phyloP scores from a whole-genome alignment of 805 yeast genomes.

The Myxozyma sirexii region DNA sequence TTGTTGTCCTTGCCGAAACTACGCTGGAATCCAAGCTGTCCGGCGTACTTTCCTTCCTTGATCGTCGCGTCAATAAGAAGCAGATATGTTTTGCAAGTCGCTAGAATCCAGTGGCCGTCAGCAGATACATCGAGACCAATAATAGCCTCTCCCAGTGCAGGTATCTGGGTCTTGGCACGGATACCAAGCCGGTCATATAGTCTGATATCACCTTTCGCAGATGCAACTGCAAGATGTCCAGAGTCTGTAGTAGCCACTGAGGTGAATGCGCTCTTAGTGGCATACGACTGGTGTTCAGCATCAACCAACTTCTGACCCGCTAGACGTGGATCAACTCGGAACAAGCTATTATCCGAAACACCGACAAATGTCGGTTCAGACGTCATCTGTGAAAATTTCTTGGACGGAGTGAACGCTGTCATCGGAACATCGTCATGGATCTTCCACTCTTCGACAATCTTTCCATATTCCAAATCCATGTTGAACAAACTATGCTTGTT shows the following conservation, averaged over 20 bases:
- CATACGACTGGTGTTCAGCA: constrained; percentile 56
- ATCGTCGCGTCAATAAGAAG: constrained; percentile 69
- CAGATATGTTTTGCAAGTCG: constrained; percentile 74
- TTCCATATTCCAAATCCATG: constrained; percentile 79
- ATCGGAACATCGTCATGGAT: constrained; percentile 52
- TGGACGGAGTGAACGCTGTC: constrained; percentile 67
- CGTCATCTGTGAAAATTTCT: constrained; percentile 73
- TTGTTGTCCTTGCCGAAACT: constrained; percentile 65
- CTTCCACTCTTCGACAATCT: constrained; percentile 85
- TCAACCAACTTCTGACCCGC: constrained; percentile 61
- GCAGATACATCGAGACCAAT: constrained; percentile 69
- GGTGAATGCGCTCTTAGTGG: constrained; percentile 57
- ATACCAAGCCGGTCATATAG: constrained; percentile 72
- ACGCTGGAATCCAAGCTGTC: constrained; percentile 63
- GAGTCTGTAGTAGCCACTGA: constrained; percentile 69
- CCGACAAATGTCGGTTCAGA: constrained; percentile 77
- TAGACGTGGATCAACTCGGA: constrained; percentile 80
- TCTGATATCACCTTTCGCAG: constrained; percentile 73
- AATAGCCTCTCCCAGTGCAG: constrained; percentile 79
- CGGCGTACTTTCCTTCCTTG: constrained; percentile 62
- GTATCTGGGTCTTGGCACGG: constrained; percentile 75
- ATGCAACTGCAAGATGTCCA: constrained; percentile 78
- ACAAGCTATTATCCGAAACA: constrained; percentile 63
- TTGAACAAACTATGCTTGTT: constrained; percentile 55
- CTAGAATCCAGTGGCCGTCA: constrained; percentile 80